Conservation (phyloP, 2,329 filamentous ascomycete species). For the Fusarium ambrosium region DNA sequence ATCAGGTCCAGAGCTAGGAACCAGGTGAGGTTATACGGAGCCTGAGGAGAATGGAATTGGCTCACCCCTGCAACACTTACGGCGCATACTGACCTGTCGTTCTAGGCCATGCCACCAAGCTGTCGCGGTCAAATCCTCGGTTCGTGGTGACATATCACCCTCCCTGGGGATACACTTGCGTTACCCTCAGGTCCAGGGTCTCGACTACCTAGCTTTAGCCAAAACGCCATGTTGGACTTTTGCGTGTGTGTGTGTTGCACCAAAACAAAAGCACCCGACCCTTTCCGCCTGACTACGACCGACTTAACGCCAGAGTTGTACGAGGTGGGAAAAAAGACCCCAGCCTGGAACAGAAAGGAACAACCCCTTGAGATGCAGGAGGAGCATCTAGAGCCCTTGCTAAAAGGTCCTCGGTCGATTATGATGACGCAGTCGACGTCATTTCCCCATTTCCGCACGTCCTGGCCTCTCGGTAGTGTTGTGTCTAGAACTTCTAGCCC, state of each 20-base stretch:
- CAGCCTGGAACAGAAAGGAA: neutral
- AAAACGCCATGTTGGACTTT: neutral
- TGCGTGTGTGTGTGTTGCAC: constrained; percentile 1
- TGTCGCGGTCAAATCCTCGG: constrained; percentile 1
- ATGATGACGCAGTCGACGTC: constrained; percentile 27
- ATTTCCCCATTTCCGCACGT: constrained; percentile 24
- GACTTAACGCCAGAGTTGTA: neutral
- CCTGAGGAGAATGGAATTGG: neutral
- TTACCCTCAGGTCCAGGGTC: constrained; percentile 1
- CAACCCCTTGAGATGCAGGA: neutral
- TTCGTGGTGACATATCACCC: neutral
- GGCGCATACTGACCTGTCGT: neutral
- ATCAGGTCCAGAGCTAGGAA: neutral
- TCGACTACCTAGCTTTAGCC: neutral
- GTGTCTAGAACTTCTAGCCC: constrained; percentile 36
- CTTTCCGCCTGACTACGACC: neutral
- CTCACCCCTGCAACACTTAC: neutral
- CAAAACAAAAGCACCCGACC: neutral
- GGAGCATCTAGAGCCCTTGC: constrained; percentile 7
- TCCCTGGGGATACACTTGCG: neutral
- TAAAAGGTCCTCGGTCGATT: constrained; percentile 1
- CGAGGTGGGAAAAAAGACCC: neutral
- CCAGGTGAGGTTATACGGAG: neutral
- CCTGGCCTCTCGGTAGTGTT: constrained; percentile 31
- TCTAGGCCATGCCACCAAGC: constrained; percentile 6